phyloP scores from a whole-genome alignment of 441 rosid species.

The Brassica balearica region DNA sequence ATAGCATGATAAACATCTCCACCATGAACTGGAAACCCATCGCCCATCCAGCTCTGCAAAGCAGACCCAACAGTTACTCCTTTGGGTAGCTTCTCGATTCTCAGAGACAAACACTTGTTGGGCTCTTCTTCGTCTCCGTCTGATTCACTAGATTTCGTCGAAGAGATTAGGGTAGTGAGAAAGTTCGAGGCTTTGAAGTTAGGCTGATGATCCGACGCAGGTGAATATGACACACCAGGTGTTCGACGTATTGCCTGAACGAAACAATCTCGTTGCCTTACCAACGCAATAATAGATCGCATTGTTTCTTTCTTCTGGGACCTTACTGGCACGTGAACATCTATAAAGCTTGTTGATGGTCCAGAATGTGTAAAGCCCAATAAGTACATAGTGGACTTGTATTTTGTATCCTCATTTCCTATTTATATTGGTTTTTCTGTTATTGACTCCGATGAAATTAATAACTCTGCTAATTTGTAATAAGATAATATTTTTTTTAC shows the following conservation, averaged over 20 bases:
- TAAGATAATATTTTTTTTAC: neutral
- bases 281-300: conserved; percentile 44
- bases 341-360: too few species aligned
- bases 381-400: neutral
- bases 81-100: conserved; percentile 70
- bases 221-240: conserved; percentile 28
- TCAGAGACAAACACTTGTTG: conserved; percentile 62
- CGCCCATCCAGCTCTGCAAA: conserved; percentile 90
- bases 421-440: neutral
- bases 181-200: conserved; percentile 34
- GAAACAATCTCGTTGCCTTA: conserved; percentile 45
- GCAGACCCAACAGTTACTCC: conserved; percentile 74
- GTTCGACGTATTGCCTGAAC: conserved; percentile 62
- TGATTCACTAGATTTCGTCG: conserved; percentile 14
- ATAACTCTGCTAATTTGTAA: neutral
- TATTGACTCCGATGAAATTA: neutral
- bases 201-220: conserved; percentile 24
- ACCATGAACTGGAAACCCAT: conserved; percentile 81
- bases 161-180: conserved; percentile 50
- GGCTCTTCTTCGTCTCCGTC: conserved; percentile 42
- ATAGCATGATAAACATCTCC: conserved; percentile 89
- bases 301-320: conserved; percentile 39
- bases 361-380: neutral
- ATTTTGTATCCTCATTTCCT: neutral
- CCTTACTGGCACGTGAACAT: neutral